phyloP scores from a whole-genome alignment of 106 monocot genomes.

The Apostasia shenzhenica region DNA sequence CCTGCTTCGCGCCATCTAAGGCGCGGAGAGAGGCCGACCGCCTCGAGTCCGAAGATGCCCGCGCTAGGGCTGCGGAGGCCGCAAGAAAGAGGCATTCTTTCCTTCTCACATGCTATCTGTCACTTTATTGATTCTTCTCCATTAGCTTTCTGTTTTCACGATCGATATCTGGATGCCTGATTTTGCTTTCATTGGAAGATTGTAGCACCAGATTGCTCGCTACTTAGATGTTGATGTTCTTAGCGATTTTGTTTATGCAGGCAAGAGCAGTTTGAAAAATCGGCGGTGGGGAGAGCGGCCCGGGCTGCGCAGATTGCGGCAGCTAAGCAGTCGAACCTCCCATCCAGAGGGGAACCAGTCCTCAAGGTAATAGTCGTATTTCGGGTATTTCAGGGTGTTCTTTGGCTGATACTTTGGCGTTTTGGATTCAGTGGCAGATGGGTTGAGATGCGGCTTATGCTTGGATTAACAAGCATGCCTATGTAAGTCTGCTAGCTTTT shows the following conservation, averaged over 20 bases:
- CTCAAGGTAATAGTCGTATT: conserved; percentile 49
- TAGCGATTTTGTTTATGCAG: conserved; percentile 19
- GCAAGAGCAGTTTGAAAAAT: conserved; percentile 90
- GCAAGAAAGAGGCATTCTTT: conserved; percentile 56
- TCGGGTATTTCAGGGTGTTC: not conserved
- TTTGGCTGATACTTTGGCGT: not conserved
- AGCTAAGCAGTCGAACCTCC: conserved; percentile 28
- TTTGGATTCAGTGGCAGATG: conserved; percentile 60
- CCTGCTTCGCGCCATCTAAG: conserved; percentile 84
- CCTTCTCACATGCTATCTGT: not conserved
- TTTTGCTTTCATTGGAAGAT: too few relatives aligned
- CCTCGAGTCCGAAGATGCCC: conserved; percentile 68
- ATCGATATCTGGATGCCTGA: too few relatives aligned
- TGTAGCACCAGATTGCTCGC: not conserved
- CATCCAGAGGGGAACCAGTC: conserved; percentile 68
- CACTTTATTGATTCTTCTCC: not conserved
- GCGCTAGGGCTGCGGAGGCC: conserved; percentile 71
- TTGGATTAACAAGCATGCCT: too few relatives aligned
- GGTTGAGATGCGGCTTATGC: conserved; percentile 21
- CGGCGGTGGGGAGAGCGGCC: conserved; percentile 78
- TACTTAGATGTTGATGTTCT: not conserved
- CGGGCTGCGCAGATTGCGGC: conserved; percentile 57
- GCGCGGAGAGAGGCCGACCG: conserved; percentile 61
- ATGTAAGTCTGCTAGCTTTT: too few relatives aligned
- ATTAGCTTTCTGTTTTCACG: not conserved